A percentile compares a stretch with the other conserved stretches of the same genome.
These are phyloP conservation scores for Collariella sp. DNA, from an alignment of 495 filamentous ascomycete species.

Conservation along the genomic window DNA sequence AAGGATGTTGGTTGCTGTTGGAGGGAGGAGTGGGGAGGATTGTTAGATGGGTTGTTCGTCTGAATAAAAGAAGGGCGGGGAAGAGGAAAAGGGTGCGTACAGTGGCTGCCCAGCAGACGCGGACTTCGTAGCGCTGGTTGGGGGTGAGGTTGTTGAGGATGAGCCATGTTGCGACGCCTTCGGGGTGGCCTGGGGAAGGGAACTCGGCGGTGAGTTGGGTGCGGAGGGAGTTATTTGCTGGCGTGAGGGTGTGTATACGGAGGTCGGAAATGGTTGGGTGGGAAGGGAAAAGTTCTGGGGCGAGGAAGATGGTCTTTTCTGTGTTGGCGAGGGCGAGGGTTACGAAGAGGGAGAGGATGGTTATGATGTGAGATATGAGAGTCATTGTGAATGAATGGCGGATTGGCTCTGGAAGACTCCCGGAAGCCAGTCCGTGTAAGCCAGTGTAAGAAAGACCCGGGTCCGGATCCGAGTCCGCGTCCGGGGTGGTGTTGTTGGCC, in stretches of 20 bases:
- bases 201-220: constrained; percentile 58
- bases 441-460: background rate
- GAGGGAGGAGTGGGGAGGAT: background rate
- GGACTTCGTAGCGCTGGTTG: constrained; percentile 78
- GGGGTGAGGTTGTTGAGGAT: constrained; percentile 66
- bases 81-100: constrained; percentile 44
- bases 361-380: background rate
- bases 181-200: constrained; percentile 43
- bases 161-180: constrained; percentile 69
- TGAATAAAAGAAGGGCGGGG: too few species aligned
- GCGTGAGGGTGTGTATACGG: constrained; percentile 52
- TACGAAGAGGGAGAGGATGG: constrained; percentile 3
- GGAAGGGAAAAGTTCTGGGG: constrained; percentile 45
- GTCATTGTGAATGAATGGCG: background rate
- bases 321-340: constrained; percentile 51
- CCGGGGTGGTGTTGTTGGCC: background rate
- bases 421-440: too few species aligned
- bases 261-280: constrained; percentile 56
- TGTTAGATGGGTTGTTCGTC: too few species aligned
- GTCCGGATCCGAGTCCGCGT: background rate
- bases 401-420: background rate
- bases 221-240: constrained; percentile 41
- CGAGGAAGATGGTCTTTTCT: constrained; percentile 87
- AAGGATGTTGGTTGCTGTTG: constrained; percentile 92
- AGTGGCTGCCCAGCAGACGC: constrained; percentile 89